Evolutionary conservation across 441 rosid genomes (phyloP).

Genomic region (Bruguiera hainesii): DNA sequence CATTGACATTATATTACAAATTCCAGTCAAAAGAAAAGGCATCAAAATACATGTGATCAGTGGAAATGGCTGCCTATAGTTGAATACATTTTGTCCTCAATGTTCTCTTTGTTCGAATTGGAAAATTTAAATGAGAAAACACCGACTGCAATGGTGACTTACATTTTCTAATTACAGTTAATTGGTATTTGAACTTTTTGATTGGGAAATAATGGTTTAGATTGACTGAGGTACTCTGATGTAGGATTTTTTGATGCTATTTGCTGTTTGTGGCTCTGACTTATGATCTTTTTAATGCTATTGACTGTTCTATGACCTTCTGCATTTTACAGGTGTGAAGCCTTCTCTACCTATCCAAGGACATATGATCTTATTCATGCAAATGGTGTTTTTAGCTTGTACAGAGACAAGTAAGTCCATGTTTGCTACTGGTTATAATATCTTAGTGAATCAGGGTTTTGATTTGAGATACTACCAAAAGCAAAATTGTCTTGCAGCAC

Average conservation of each 20-base stretch:
- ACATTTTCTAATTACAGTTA: no score
- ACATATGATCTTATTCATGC: conserved; percentile 85
- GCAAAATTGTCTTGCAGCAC: not conserved
- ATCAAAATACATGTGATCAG: no score
- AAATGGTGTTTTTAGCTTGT: conserved; percentile 72
- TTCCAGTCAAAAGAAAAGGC: no score
- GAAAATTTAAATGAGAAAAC: no score
- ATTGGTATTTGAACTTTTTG: no score
- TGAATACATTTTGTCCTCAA: no score
- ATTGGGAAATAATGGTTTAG: no score
- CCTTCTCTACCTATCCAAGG: conserved; percentile 83
- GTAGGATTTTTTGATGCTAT: not conserved
- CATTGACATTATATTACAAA: no score
- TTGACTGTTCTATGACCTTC: not conserved
- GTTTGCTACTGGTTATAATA: no score
- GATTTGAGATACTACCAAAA: not conserved
- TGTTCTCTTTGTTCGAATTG: no score
- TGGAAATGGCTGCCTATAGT: no score
- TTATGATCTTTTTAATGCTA: conserved; percentile 46
- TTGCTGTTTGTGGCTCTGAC: conserved; percentile 22
- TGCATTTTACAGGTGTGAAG: conserved; percentile 60
- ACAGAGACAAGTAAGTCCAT: conserved; percentile 54
- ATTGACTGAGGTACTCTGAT: conserved; percentile 3
- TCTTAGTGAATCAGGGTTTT: not conserved
- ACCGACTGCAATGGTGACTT: no score